Evolutionary conservation across 2,329 filamentous ascomycete genomes (phyloP).

Genomic region (Colletotrichum viniferum): DNA sequence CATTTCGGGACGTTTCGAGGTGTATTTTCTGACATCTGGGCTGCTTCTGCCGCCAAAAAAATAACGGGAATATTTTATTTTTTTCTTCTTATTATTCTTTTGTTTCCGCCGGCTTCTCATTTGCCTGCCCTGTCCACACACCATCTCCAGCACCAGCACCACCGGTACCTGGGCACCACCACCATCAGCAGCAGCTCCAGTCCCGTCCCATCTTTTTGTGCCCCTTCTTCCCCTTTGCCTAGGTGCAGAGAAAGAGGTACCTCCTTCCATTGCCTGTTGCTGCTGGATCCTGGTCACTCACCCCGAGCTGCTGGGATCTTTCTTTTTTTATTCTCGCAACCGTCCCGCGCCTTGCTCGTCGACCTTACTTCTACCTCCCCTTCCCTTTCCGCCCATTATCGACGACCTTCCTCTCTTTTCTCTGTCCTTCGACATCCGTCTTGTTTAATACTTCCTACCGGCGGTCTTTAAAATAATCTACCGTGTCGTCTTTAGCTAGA

Average conservation of each 20-base stretch:
- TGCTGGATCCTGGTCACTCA: not conserved
- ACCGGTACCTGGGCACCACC: not conserved
- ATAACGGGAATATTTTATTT: not conserved
- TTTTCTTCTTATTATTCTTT: not conserved
- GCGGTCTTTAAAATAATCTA: not conserved
- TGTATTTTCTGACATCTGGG: not conserved
- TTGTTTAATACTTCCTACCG: not conserved
- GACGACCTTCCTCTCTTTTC: not conserved
- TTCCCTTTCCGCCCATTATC: not conserved
- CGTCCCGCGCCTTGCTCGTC: not conserved
- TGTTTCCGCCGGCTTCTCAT: not conserved
- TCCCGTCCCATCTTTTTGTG: not conserved
- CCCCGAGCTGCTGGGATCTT: constrained; percentile 13
- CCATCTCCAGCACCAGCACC: not conserved
- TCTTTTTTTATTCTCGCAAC: constrained; percentile 1
- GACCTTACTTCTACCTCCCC: not conserved
- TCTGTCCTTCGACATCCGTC: not conserved
- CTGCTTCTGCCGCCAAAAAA: not conserved
- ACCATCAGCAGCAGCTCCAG: not conserved
- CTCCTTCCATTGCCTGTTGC: not conserved
- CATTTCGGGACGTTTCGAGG: not conserved
- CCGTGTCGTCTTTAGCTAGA: not conserved
- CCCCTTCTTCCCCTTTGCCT: not conserved
- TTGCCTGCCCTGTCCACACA: not conserved
- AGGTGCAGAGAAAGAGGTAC: not conserved